phyloP scores from a whole-genome alignment of 2,329 filamentous ascomycete species.

The Penicillium expansum region DNA sequence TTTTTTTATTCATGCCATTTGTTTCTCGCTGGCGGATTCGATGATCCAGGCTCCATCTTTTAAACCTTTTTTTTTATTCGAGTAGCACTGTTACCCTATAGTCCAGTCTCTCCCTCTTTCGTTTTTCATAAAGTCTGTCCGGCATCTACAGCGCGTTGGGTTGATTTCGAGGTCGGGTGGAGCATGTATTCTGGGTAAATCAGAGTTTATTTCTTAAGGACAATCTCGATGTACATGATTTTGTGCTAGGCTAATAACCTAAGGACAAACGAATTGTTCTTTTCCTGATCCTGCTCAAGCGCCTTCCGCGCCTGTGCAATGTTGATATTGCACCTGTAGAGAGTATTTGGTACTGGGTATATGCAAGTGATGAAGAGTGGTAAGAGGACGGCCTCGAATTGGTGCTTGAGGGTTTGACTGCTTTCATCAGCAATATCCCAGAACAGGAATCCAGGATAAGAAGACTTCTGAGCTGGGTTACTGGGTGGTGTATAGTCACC shows the following conservation, averaged over 20 bases:
- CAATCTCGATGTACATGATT: neutral
- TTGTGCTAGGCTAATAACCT: neutral
- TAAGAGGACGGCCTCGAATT: neutral
- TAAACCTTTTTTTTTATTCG: neutral
- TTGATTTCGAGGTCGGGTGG: neutral
- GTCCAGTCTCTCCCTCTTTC: neutral
- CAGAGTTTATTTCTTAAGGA: neutral
- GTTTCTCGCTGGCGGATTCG: neutral
- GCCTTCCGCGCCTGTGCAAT: neutral
- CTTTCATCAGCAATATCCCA: neutral
- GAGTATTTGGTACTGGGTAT: neutral
- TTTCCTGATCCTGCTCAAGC: neutral
- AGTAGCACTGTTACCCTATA: neutral
- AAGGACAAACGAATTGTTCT: neutral
- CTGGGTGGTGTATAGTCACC: neutral
- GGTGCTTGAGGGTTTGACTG: neutral
- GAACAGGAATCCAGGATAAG: neutral
- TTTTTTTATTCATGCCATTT: slow-evolving; percentile 4
- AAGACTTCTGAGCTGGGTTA: neutral
- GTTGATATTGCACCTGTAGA: neutral
- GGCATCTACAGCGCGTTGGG: neutral
- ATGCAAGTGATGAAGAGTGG: neutral
- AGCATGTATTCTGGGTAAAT: neutral
- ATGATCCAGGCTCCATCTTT: neutral
- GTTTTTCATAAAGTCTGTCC: neutral